phyloP scores from a whole-genome alignment of 495 filamentous ascomycete genomes.

The Barbatosphaeria neglecta region DNA sequence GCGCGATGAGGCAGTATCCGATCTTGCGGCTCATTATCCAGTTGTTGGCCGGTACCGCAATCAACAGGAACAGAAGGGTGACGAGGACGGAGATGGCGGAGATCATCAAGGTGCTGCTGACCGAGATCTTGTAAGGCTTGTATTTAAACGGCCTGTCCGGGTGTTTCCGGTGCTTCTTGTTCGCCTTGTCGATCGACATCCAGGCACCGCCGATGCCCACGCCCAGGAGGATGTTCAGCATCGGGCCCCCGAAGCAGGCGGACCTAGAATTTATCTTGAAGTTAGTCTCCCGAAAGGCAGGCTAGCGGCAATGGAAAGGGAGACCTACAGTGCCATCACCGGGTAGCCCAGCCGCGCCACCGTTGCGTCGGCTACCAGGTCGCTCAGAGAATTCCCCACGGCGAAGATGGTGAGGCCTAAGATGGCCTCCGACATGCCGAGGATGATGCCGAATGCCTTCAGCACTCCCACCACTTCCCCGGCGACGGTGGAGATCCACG shows the following conservation, averaged over 20 bases:
- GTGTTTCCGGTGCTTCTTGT: slow-evolving; percentile 43
- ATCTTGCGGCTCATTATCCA: slow-evolving; percentile 85
- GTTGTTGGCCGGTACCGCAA: slow-evolving; percentile 71
- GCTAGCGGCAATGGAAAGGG: slow-evolving; percentile 1
- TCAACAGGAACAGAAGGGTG: slow-evolving; percentile 66
- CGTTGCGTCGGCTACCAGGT: slow-evolving; percentile 90
- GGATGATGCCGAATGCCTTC: slow-evolving; percentile 85
- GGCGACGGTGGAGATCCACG: slow-evolving; percentile 94
- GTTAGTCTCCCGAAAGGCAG: no score
- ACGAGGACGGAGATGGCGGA: slow-evolving; percentile 68
- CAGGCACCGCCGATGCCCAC: slow-evolving; percentile 82
- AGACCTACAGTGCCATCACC: slow-evolving; percentile 75
- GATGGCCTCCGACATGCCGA: slow-evolving; percentile 91
- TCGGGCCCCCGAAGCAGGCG: slow-evolving; percentile 92
- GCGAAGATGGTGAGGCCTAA: slow-evolving; percentile 94
- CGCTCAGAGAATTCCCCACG: slow-evolving; percentile 88
- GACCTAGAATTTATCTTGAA: no score
- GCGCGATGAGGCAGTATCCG: slow-evolving; percentile 66
- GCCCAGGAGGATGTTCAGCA: slow-evolving; percentile 94
- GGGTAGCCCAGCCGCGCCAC: slow-evolving; percentile 88
- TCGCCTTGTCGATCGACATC: slow-evolving; percentile 56
- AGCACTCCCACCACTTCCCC: slow-evolving; percentile 93
- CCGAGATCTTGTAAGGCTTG: slow-evolving; percentile 65
- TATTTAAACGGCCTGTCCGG: slow-evolving; percentile 40
- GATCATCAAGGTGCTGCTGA: slow-evolving; percentile 74